Conservation (phyloP, 2,329 filamentous ascomycete genomes). For the Phyllosticta citriasiana region DNA sequence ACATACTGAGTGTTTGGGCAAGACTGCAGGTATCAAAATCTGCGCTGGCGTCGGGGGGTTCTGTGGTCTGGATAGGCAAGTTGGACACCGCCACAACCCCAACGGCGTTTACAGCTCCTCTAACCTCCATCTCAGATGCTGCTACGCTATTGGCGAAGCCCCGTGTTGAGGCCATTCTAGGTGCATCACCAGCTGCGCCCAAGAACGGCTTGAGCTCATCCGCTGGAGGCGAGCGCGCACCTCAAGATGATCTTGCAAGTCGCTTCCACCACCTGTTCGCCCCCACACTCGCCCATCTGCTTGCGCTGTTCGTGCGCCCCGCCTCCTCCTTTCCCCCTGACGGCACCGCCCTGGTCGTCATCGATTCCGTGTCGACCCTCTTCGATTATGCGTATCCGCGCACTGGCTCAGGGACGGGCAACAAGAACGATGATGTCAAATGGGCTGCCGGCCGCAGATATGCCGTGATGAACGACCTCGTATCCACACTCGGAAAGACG, state of each 20-base stretch:
- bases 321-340: constrained; percentile 51
- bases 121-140: constrained; percentile 30
- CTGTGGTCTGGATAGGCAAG: constrained; percentile 76
- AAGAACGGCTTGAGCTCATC: constrained; percentile 5
- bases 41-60: constrained; percentile 49
- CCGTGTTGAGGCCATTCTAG: constrained; percentile 41
- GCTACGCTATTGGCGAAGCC: constrained; percentile 37
- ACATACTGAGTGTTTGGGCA: constrained; percentile 5
- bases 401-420: constrained; percentile 31
- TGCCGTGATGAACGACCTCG: constrained; percentile 57
- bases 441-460: constrained; percentile 42
- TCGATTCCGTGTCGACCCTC: constrained; percentile 69
- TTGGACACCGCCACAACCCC: constrained; percentile 16
- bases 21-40: constrained; percentile 62
- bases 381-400: constrained; percentile 70
- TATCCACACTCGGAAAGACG: constrained; percentile 53
- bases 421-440: constrained; percentile 33
- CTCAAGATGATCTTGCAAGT: constrained; percentile 22
- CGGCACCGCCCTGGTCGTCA: constrained; percentile 57
- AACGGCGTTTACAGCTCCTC: neutral
- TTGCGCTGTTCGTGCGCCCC: constrained; percentile 65
- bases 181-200: constrained; percentile 8
- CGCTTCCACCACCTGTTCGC: constrained; percentile 57
- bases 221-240: neutral
- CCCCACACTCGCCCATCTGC: constrained; percentile 51